Conservation (phyloP, 1,284 basidiomycete genomes). For the Cryptococcus floricola region DNA sequence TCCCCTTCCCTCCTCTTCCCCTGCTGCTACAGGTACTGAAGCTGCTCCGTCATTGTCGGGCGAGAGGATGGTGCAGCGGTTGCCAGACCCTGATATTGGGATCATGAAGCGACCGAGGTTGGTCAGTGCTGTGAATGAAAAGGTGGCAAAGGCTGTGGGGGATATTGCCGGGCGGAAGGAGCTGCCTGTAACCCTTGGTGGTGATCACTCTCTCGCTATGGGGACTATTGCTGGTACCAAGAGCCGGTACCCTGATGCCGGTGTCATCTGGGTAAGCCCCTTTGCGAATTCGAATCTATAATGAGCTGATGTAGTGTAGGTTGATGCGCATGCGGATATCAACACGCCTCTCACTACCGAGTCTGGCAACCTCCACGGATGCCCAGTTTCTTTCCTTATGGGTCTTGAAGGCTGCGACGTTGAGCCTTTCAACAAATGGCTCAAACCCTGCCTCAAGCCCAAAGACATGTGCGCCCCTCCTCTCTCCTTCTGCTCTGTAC, state of each 20-base stretch:
- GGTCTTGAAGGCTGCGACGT: constrained; percentile 64
- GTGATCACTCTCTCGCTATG: constrained; percentile 92
- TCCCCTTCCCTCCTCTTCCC: constrained; percentile 20
- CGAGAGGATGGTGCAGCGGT: constrained; percentile 13
- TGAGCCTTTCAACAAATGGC: constrained; percentile 61
- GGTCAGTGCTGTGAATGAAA: constrained; percentile 77
- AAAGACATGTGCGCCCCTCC: constrained; percentile 51
- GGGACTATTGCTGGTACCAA: constrained; percentile 60
- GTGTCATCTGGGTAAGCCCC: constrained; percentile 72
- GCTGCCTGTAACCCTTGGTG: constrained; percentile 89
- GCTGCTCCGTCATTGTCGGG: neutral
- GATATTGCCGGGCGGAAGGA: constrained; percentile 71
- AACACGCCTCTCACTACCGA: constrained; percentile 83
- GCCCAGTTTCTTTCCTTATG: constrained; percentile 93
- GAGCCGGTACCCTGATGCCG: constrained; percentile 57
- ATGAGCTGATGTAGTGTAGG: constrained; percentile 23
- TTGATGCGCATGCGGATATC: constrained; percentile 91
- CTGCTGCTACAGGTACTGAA: neutral
- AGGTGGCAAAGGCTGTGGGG: constrained; percentile 72
- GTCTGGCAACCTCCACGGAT: constrained; percentile 95
- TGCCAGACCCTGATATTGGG: constrained; percentile 65
- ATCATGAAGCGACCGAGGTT: constrained; percentile 81
- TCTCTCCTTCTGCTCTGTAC: neutral
- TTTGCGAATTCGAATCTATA: neutral
- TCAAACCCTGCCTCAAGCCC: constrained; percentile 67